Conservation (phyloP, 2,329 filamentous ascomycete species). For the Hirsutella minnesotensis region DNA sequence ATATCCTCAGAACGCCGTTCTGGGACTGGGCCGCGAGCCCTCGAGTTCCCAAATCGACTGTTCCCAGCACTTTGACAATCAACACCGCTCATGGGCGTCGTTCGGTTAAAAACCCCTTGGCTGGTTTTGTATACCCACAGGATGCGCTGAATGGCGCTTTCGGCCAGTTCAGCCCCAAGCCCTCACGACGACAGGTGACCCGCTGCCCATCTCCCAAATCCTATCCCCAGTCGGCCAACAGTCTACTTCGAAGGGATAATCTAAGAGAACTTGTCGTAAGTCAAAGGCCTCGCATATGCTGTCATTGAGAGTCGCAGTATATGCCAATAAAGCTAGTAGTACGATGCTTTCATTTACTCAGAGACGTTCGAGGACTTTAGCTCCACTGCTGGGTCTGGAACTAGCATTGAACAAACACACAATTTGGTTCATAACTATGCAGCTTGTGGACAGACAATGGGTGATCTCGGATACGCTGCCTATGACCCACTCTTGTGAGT, state of each 20-base stretch:
- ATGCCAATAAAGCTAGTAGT: background rate
- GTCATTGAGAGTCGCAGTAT: background rate
- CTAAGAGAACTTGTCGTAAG: background rate
- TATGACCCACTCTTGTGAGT: background rate
- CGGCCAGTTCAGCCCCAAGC: background rate
- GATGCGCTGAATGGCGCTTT: background rate
- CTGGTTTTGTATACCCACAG: background rate
- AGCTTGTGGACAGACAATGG: background rate
- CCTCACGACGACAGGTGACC: background rate
- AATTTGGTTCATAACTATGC: background rate
- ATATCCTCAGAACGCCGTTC: background rate
- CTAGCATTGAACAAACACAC: background rate
- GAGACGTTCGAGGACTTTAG: background rate
- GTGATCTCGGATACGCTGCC: background rate
- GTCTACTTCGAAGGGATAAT: background rate
- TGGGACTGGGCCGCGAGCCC: background rate
- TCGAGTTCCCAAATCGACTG: background rate
- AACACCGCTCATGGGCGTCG: background rate
- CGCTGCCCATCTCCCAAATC: background rate
- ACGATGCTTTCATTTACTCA: background rate
- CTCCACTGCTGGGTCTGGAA: background rate
- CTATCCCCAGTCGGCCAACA: background rate
- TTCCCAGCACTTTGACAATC: background rate
- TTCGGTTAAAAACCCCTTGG: background rate
- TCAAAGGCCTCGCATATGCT: background rate